Conservation (phyloP, 495 filamentous ascomycete genomes). For the Penicillium salamii region DNA sequence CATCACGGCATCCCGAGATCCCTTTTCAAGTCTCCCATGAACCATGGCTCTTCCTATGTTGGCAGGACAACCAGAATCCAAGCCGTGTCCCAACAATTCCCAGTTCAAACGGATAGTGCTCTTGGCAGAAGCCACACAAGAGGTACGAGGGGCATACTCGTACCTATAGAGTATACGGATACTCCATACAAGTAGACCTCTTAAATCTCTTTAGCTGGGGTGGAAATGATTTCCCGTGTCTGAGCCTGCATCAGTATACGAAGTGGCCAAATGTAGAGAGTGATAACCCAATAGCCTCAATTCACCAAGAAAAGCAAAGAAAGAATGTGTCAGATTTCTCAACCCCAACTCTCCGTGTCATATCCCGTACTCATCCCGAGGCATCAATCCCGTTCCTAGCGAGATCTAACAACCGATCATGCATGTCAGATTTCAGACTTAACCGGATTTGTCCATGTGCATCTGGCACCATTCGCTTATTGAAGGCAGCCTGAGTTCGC, state of each 20-base stretch:
- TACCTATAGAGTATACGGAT: too few relatives aligned
- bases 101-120: too few relatives aligned
- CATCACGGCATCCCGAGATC: background rate
- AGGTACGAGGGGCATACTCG: too few relatives aligned
- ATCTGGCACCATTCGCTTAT: background rate
- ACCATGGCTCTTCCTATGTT: background rate
- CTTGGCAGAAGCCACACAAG: too few relatives aligned
- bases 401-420: slow-evolving; percentile 12
- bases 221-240: too few relatives aligned
- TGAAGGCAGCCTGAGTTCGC: background rate
- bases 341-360: too few relatives aligned
- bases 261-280: too few relatives aligned
- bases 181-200: too few relatives aligned
- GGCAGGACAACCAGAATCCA: background rate
- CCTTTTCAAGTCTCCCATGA: background rate
- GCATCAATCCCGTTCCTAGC: slow-evolving; percentile 7
- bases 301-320: background rate
- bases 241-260: too few relatives aligned
- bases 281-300: too few relatives aligned
- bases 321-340: too few relatives aligned
- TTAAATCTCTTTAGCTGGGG: too few relatives aligned
- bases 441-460: slow-evolving; percentile 7
- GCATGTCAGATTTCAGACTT: slow-evolving; percentile 10
- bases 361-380: background rate
- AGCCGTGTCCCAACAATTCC: background rate